A percentile compares a stretch with the other conserved stretches of the same genome.
These are phyloP conservation scores for Saccharata proteae DNA, from an alignment of 2,329 filamentous ascomycete species.

Conservation along the genomic window DNA sequence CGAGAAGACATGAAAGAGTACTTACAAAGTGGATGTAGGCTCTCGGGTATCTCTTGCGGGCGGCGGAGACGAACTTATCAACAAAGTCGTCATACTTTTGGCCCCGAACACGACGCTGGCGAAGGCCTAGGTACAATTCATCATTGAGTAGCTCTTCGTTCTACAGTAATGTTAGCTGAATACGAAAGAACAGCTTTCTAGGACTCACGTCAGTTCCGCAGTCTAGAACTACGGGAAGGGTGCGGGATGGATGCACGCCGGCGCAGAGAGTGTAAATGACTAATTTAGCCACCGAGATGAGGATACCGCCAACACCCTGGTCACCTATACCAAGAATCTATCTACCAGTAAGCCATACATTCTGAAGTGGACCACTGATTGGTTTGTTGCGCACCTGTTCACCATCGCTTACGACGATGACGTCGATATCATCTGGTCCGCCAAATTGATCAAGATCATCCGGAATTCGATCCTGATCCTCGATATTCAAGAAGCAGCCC, in stretches of 20 bases:
- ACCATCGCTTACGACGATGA: constrained; percentile 74
- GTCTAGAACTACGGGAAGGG: constrained; percentile 71
- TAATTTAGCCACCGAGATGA: constrained; percentile 76
- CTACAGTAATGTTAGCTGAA: constrained; percentile 17
- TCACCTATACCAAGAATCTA: constrained; percentile 81
- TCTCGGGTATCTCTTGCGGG: constrained; percentile 58
- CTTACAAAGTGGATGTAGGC: constrained; percentile 69
- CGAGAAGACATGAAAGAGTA: not conserved
- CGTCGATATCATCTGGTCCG: constrained; percentile 62
- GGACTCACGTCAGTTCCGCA: constrained; percentile 59
- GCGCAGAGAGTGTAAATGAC: constrained; percentile 74
- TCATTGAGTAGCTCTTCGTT: constrained; percentile 65
- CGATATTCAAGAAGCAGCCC: constrained; percentile 69
- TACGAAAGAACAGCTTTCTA: not conserved
- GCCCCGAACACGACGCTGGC: constrained; percentile 53
- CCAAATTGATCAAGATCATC: constrained; percentile 58
- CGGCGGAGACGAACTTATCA: constrained; percentile 58
- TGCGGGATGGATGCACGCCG: constrained; percentile 70
- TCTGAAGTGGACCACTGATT: too few species aligned
- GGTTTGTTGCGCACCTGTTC: constrained; percentile 33
- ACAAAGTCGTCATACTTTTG: constrained; percentile 66
- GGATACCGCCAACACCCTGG: constrained; percentile 72
- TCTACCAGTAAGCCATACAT: constrained; percentile 23
- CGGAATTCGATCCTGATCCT: constrained; percentile 53
- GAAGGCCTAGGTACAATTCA: constrained; percentile 66